Conservation (phyloP, 2,329 filamentous ascomycete genomes). For the Colletotrichum simmondsii region DNA sequence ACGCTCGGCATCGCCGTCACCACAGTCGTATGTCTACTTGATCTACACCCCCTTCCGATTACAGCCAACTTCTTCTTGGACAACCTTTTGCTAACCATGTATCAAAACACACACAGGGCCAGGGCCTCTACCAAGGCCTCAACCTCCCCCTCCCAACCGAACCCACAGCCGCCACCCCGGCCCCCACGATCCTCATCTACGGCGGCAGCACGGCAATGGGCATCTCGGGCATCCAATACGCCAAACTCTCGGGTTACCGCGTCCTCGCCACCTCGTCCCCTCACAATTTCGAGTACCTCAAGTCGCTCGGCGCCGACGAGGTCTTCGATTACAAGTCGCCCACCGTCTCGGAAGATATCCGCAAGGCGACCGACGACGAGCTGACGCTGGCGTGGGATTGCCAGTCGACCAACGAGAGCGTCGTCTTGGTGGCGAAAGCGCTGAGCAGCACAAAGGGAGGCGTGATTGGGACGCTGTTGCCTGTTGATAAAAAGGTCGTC, state of each 20-base stretch:
- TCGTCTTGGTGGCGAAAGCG: constrained; percentile 38
- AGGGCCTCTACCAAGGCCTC: constrained; percentile 60
- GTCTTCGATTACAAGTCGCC: constrained; percentile 45
- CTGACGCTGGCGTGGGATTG: constrained; percentile 42
- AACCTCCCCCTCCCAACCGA: constrained; percentile 56
- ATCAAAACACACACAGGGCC: constrained; percentile 44
- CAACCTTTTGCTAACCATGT: background rate
- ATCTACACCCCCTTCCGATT: background rate
- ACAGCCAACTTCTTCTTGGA: background rate
- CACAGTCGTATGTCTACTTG: constrained; percentile 47
- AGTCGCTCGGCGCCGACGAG: constrained; percentile 42
- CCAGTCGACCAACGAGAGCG: constrained; percentile 24
- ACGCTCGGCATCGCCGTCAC: constrained; percentile 54
- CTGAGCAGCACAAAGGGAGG: constrained; percentile 39
- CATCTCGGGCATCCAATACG: constrained; percentile 56
- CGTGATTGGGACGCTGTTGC: constrained; percentile 52
- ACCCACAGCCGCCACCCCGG: constrained; percentile 46
- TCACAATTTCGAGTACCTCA: constrained; percentile 48
- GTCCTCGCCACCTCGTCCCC: constrained; percentile 46
- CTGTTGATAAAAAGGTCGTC: constrained; percentile 48
- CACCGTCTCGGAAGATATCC: constrained; percentile 39
- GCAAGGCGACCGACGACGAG: constrained; percentile 36
- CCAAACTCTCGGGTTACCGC: constrained; percentile 47
- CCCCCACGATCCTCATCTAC: constrained; percentile 51
- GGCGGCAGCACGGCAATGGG: constrained; percentile 64